phyloP scores from a whole-genome alignment of 176 grass and related monocot species.

The Oryza longistaminata region DNA sequence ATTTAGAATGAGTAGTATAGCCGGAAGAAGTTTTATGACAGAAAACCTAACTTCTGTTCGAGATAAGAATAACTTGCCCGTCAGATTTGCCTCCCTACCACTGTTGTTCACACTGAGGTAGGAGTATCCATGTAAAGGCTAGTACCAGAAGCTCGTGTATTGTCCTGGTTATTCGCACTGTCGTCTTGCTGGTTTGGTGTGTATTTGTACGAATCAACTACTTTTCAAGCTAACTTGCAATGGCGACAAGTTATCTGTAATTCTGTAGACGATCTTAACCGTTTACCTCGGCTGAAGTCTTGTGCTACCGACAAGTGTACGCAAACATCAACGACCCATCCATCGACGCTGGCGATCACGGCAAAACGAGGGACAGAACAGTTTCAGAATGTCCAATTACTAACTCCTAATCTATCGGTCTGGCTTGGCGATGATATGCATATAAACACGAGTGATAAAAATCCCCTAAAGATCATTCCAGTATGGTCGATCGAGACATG shows the following conservation, averaged over 20 bases:
- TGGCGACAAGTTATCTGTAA: neutral
- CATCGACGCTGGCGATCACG: neutral
- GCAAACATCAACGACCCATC: neutral
- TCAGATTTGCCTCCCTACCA: neutral
- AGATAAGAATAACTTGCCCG: neutral
- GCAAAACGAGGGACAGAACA: neutral
- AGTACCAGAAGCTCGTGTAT: neutral
- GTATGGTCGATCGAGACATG: neutral
- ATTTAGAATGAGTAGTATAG: too few relatives aligned
- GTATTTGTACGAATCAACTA: neutral
- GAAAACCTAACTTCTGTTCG: too few relatives aligned
- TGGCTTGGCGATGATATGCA: neutral
- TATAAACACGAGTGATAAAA: neutral
- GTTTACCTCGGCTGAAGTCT: neutral
- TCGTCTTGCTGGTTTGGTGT: neutral
- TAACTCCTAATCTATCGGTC: neutral
- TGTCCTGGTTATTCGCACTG: neutral
- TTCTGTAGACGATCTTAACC: neutral
- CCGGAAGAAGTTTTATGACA: too few relatives aligned
- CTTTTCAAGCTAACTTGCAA: neutral
- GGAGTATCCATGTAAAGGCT: neutral
- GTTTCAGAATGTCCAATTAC: neutral
- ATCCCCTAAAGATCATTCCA: neutral
- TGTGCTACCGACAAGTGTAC: neutral
- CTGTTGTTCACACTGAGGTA: neutral